Base-by-base conservation (phyloP, 441 rosid species). In the Iberis amara region DNA sequence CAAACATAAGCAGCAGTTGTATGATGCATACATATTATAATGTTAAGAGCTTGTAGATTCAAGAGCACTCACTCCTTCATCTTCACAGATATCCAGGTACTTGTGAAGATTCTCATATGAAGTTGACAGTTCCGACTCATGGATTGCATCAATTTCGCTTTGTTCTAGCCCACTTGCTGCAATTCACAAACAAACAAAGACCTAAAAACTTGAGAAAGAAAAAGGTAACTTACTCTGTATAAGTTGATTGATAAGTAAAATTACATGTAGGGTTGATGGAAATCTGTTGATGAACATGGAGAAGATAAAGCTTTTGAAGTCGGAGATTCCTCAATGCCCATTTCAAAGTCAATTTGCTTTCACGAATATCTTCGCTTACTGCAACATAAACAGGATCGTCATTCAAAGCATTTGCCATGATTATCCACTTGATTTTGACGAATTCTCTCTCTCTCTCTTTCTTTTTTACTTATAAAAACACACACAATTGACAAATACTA, bases 251-350 rank as follows among this genome's bases (percentile, higher is more conserved):
- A 46, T 11, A 26, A 26, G 30, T 26, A 6, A 3, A 26, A 26
- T 6, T 47, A 66, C 70, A 66, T 18, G 57, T 45, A 66, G 70
- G 56, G 36, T 44, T 53, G 51, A 31, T 31, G 2, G 35, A 7
- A 47, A 27, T 36, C 11, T 62, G 79, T 37, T 66, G 86, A 64
- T 72, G 80, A 70, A 80, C 71, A 65, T 80, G 81, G 68, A 80
- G 70, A 70, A 83, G 66, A 64, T 52, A 74, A 30, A 79, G 27
- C 36, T 55, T 76, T 8, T 59, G 57, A 14, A 58, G 66, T 6
- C 35, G 62, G 53, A 80, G 77, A 59, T 77, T 70, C 36, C 55
- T 68, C 42, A 80, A 12, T 6, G 85, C 76, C 96, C 96, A 83
- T 15, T 67, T 44, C 59, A 86, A 59, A 70, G 78, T 76, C 71